phyloP scores from a whole-genome alignment of 1,284 basidiomycete genomes.

The Ceratobasidium sp. region DNA sequence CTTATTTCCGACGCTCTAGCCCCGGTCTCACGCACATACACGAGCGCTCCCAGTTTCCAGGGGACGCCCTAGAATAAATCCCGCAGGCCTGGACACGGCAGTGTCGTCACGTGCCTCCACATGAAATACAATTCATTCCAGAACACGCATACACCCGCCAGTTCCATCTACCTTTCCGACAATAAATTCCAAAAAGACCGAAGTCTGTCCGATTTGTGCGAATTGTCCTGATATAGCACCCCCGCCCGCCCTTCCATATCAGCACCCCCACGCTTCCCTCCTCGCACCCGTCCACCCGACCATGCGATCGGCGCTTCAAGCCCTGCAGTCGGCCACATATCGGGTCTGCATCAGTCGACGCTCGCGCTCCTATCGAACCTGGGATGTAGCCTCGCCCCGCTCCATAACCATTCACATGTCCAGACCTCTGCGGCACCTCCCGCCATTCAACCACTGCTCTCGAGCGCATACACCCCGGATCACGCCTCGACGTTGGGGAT shows the following conservation, averaged over 20 bases:
- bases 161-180: not conserved
- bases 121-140: slow-evolving; percentile 2
- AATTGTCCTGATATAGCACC: not conserved
- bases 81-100: slow-evolving; percentile 19
- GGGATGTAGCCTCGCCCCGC: not conserved
- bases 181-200: slow-evolving; percentile 15
- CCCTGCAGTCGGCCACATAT: slow-evolving; percentile 27
- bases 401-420: not conserved
- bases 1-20: not conserved
- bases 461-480: not conserved
- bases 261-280: slow-evolving; percentile 11
- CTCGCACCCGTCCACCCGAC: slow-evolving; percentile 1
- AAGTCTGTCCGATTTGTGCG: not conserved
- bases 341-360: slow-evolving; percentile 17
- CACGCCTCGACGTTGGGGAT: slow-evolving; percentile 2
- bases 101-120: slow-evolving; percentile 9
- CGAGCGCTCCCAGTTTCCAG: slow-evolving; percentile 21
- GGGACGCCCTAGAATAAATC: slow-evolving; percentile 27
- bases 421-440: not conserved
- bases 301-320: slow-evolving; percentile 15
- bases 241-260: not conserved
- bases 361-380: slow-evolving; percentile 6
- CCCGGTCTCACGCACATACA: not conserved
- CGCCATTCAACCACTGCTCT: not conserved
- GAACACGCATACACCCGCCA: not conserved